Conservation (phyloP, 441 rosid genomes). For the Melastoma candidum region DNA sequence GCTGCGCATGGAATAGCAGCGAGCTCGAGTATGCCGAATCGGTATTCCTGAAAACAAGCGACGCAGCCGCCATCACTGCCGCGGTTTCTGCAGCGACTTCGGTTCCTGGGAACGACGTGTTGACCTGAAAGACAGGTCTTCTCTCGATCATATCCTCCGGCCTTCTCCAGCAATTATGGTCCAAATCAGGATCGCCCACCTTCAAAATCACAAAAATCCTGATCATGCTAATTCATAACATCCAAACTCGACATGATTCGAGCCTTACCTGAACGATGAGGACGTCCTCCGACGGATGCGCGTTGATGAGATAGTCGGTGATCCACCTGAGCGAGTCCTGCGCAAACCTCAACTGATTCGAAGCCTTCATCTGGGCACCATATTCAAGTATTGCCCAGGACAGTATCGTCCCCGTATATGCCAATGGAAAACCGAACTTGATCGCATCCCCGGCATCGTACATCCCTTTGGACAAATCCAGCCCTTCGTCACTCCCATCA, state of each 20-base stretch:
- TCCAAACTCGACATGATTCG: not conserved
- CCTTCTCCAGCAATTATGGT: slow-evolving; percentile 51
- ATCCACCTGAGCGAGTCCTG: slow-evolving; percentile 49
- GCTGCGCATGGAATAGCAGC: slow-evolving; percentile 35
- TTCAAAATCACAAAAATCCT: slow-evolving; percentile 7
- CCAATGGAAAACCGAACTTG: slow-evolving; percentile 67
- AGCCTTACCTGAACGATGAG: slow-evolving; percentile 45
- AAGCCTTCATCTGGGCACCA: slow-evolving; percentile 45
- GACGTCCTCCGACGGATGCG: slow-evolving; percentile 42
- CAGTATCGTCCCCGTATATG: slow-evolving; percentile 51
- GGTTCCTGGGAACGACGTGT: slow-evolving; percentile 37
- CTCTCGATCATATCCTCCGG: slow-evolving; percentile 34
- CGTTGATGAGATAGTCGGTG: slow-evolving; percentile 46
- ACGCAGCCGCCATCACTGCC: slow-evolving; percentile 52
- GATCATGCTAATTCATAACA: too few species aligned
- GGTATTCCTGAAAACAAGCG: slow-evolving; percentile 34
- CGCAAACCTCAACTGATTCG: slow-evolving; percentile 32
- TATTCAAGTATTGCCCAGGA: slow-evolving; percentile 73
- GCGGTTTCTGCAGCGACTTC: slow-evolving; percentile 56
- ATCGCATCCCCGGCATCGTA: slow-evolving; percentile 66
- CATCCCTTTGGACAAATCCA: slow-evolving; percentile 56
- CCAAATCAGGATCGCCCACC: slow-evolving; percentile 46
- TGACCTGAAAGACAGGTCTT: slow-evolving; percentile 30
- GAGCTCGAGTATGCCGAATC: slow-evolving; percentile 25
- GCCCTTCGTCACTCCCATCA: slow-evolving; percentile 38